These are phyloP conservation scores for Fabrea salina DNA, from an alignment of 169 alveolate genomes.

Conservation along the genomic window DNA sequence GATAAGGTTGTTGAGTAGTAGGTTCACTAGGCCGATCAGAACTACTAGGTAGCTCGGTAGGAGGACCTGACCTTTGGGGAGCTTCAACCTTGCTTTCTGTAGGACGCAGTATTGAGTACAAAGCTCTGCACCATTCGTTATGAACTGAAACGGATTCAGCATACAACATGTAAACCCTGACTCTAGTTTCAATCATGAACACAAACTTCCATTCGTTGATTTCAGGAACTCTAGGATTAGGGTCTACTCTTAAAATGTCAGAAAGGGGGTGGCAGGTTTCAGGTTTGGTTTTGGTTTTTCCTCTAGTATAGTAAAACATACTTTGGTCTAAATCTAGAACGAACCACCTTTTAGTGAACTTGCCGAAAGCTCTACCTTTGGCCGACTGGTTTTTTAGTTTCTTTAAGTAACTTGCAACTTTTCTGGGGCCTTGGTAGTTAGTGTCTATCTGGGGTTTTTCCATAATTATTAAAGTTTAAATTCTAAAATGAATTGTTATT, in stretches of 20 bases:
- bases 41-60: too few species aligned
- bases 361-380: not conserved
- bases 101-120: not conserved
- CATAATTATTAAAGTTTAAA: too few species aligned
- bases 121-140: slow-evolving; percentile 15
- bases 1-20: too few species aligned
- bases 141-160: slow-evolving; percentile 4
- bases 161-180: not conserved
- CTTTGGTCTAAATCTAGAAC: not conserved
- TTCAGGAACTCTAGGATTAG: slow-evolving; percentile 12
- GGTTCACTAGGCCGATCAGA: too few species aligned
- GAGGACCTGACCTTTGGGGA: too few species aligned
- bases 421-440: not conserved
- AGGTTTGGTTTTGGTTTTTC: not conserved
- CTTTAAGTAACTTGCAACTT: not conserved
- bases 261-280: not conserved
- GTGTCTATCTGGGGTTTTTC: not conserved
- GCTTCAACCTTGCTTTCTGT: too few species aligned
- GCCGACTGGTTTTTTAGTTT: slow-evolving; percentile 19
- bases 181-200: slow-evolving; percentile 1
- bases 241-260: slow-evolving; percentile 13
- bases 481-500: too few species aligned
- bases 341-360: slow-evolving; percentile 20
- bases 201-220: slow-evolving; percentile 14
- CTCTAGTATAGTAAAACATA: not conserved